Conservation (phyloP, 352 stramenopile genomes). For the Phytophthora quininea region DNA sequence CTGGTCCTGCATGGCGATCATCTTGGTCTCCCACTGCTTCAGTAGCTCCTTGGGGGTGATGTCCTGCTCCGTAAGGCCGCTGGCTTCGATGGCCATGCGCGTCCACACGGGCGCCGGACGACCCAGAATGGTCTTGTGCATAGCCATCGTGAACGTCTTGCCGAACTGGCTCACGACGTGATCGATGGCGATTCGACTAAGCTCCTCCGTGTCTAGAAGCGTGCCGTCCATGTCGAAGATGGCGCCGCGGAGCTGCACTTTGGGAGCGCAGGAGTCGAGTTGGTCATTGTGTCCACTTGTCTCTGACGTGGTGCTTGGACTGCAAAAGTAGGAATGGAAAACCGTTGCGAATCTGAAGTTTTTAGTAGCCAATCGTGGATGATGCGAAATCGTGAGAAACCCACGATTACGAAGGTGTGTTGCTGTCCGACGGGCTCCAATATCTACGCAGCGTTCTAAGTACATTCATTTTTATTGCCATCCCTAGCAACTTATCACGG, state of each 20-base stretch:
- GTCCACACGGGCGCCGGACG: slow-evolving; percentile 75
- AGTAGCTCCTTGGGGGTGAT: slow-evolving; percentile 65
- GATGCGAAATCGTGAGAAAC: neutral
- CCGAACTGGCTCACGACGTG: slow-evolving; percentile 59
- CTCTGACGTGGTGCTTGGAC: neutral
- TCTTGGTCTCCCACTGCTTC: slow-evolving; percentile 62
- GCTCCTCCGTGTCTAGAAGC: slow-evolving; percentile 79
- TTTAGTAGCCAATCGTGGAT: neutral
- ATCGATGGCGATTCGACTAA: slow-evolving; percentile 69
- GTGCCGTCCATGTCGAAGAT: slow-evolving; percentile 90
- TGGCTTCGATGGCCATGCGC: slow-evolving; percentile 60
- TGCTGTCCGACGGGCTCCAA: neutral
- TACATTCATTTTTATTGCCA: slow-evolving; percentile 9
- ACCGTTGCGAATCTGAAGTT: slow-evolving; percentile 25
- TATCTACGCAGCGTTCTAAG: neutral
- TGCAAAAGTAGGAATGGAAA: slow-evolving; percentile 21
- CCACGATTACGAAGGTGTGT: neutral
- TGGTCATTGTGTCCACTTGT: slow-evolving; percentile 15
- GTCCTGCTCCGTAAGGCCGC: slow-evolving; percentile 38
- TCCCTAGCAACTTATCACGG: neutral
- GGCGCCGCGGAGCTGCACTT: slow-evolving; percentile 42
- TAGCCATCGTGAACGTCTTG: slow-evolving; percentile 57
- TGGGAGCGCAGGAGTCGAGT: slow-evolving; percentile 4
- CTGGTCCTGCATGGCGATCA: slow-evolving; percentile 61
- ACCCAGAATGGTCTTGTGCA: slow-evolving; percentile 81